Base-by-base conservation (phyloP, 257 asterid species). In the Avicennia marina region DNA sequence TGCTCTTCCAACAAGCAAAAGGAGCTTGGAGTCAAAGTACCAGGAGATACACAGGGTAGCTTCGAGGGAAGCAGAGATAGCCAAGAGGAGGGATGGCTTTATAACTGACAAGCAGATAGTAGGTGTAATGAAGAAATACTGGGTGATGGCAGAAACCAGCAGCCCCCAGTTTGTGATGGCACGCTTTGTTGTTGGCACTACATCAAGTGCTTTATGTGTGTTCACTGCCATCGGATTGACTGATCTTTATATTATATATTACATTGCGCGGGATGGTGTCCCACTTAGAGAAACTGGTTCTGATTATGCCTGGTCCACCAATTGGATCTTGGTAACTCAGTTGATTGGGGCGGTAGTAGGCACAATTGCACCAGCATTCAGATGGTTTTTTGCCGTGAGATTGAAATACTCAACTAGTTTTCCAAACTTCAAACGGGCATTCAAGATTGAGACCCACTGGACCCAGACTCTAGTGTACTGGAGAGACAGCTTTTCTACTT, bases 81-180 rank as follows among this genome's bases (percentile, higher is more conserved):
- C 7, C 15, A 32, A 18, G 39, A 47, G 1, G 33, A 29, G 3
- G 33, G 33, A 29, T 29, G 33, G 7, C 5, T 31, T 55, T 0
- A 38, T n/a, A 1, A 8, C 54, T 6, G 60, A 55, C n/a, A 48
- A 73, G 16, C 51, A 48, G 27, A 61, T 60, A 49, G 16, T 32
- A 17, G 13, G 20, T 61, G 39, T 2, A 9, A 25, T 71, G 4
- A 50, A 38, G 59, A 62, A 63, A 48, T 63, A 73, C 24, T 66
- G 69, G 69, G 68, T 73, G 56, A 77, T 77, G 79, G 72, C 72
- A 10, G 72, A 65, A 45, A 69, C 79, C 8, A 60, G 79, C 15
- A 36, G 65, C 53, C 79, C 79, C 18, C 75, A 73, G 51, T 77
- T 77, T 49, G 77, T 77, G 63, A 73, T n/a, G n/a, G n/a, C n/a